Evolutionary conservation across 345 rosid species (phyloP), one percentile per base, ranked within the genome.

Genomic region (Kernera saxatilis): DNA sequence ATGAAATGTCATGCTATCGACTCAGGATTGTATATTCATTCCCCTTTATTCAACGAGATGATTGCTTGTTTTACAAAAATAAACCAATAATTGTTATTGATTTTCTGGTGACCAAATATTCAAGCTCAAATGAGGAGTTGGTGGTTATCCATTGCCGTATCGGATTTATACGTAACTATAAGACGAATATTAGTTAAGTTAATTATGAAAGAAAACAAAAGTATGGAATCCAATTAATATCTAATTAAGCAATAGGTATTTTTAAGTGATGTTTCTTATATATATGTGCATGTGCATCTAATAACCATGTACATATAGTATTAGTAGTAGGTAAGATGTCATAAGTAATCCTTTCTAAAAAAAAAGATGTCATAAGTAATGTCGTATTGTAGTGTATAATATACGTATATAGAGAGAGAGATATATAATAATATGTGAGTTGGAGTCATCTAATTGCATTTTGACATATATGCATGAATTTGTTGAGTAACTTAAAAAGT

Each of bases 241-340:
- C n/a, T n/a, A n/a, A n/a, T 10, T 61, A 49, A 70, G 33, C 53
- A 39, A 21, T 48, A 12, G 36, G 33, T 63, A 8, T 41, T 62
- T 26, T 55, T 12, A 9, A 41, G 17, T 52, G 11, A 12, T 59
- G 46, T 4, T 46, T 32, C 17, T 21, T 33, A 26, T 21, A 58
- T 21, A 58, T 70, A 13, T 23, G 26, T 46, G 59, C 45, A 46
- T 48, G 45, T 57, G 60, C 72, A 39, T 65, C 23, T 53, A 53
- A 35, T 53, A 53, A 35, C 4, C 36, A 72, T 23, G 57, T 26
- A 44, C 27, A 35, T 46, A 25, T 12, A 25, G 39, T 50, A 55
- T 49, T 15, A 1, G 59, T 72, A 48, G 66, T 73, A 19, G 77
- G 71, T 65, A 48, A 65, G 77, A 55, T 64, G 77, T 64, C 71